A percentile compares a stretch with the other conserved stretches of the same genome.
These are phyloP conservation scores for Globisporangium nunn DNA, from an alignment of 352 stramenopile species.

Conservation along the genomic window DNA sequence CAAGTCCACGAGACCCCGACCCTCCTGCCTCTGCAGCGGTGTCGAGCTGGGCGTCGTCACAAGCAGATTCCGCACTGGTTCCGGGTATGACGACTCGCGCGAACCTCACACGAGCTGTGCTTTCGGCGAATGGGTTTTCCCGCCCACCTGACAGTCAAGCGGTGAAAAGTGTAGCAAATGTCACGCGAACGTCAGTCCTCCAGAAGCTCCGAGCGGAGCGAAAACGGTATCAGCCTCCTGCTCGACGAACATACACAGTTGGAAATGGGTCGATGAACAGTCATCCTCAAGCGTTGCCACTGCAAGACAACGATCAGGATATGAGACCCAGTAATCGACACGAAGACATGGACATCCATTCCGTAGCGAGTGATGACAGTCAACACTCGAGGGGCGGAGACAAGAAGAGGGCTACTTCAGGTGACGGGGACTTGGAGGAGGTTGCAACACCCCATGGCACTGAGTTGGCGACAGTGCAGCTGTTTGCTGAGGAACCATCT, in stretches of 20 bases:
- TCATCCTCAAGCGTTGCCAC: not conserved
- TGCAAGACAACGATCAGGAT: not conserved
- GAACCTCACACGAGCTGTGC: not conserved
- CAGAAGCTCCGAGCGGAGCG: slow-evolving; percentile 7
- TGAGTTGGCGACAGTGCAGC: not conserved
- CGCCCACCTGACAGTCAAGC: not conserved
- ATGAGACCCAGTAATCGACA: not conserved
- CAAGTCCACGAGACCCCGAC: too few relatives aligned
- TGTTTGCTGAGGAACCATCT: not conserved
- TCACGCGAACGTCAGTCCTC: not conserved
- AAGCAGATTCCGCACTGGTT: not conserved
- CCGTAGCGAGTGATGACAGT: not conserved
- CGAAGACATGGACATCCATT: not conserved
- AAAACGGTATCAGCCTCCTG: not conserved
- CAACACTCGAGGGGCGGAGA: not conserved
- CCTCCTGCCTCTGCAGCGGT: too few relatives aligned
- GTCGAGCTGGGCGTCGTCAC: too few relatives aligned
- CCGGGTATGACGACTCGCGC: not conserved
- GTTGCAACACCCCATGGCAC: too few relatives aligned
- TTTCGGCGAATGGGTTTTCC: not conserved
- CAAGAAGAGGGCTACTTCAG: not conserved
- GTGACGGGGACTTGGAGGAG: too few relatives aligned
- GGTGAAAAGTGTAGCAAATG: not conserved
- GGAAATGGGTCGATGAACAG: not conserved
- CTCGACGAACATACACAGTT: not conserved